Base-by-base conservation (phyloP, 1,139 yeast species). In the Lodderomyces margitis region DNA sequence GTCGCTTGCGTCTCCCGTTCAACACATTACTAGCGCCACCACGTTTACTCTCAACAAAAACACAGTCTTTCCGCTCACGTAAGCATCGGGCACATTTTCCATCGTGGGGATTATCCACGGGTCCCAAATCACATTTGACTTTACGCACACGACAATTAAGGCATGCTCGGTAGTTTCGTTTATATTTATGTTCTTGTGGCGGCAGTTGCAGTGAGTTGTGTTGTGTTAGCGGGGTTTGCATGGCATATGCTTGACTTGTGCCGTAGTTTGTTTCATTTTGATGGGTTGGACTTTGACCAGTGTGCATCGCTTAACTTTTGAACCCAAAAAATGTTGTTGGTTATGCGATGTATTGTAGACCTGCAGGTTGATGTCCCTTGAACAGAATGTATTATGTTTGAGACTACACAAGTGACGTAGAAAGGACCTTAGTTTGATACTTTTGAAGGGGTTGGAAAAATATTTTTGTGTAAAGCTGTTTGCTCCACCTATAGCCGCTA, bases 1-100 rank as follows among this genome's bases (percentile, higher is more conserved):
- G 37, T 27, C 43, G 59, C 43, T 57, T 59, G 24, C 57, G 48
- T 46, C 55, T 61, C 9, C 80, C 81, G 14, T 64, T 65, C 6
- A 66, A 55, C 10, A 76, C 71, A 48, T 76, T 75, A 16, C 64
- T 62, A 21, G 70, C 62, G 1, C 82, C 83, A 2, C 87, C 85
- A 41, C 87, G 61, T 46, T 72, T 69, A 30, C 80, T 69, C 41
- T 80, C 85, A 4, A 83, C 83, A 62, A 89, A 85, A 19, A 83
- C 81, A 63, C 97, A 89, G 52, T 83, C 88, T 53, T 78, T 78
- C 16, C 94, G 70, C 56, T 89, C 96, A 39, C 96, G 70, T 47
- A 77, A 73, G 56, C 97, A 89, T 41, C 97, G 66, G 3, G 81
- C 83, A 70, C 98, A 91, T 15, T 94, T 94, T 5, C 95, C 95